Percentiles rank a stretch among this genome's conserved stretches.
These are phyloP conservation scores for Chalciporus sphaerocephalus DNA, from an alignment of 768 basidiomycete genomes.

Conservation along the genomic window DNA sequence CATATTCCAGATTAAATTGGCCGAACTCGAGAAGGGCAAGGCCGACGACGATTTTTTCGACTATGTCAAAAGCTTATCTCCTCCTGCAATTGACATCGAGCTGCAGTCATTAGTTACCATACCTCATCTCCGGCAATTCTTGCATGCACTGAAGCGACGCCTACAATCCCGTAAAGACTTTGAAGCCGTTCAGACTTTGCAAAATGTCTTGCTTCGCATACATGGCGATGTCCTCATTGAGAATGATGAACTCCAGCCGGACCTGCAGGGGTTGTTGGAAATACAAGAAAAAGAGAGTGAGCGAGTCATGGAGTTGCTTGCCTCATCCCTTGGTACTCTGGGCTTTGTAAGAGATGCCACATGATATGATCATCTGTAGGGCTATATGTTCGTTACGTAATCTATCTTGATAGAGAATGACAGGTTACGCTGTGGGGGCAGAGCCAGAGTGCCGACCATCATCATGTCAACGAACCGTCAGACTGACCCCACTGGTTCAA, in stretches of 20 bases:
- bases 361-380: slow-evolving; percentile 37
- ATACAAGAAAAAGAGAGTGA: slow-evolving; percentile 76
- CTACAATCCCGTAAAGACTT: slow-evolving; percentile 83
- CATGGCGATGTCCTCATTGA: slow-evolving; percentile 79
- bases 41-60: slow-evolving; percentile 80
- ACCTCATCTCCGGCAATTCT: slow-evolving; percentile 60
- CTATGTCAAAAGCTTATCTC: slow-evolving; percentile 80
- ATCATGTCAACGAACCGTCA: neutral
- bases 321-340: slow-evolving; percentile 70
- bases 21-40: slow-evolving; percentile 51
- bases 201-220: slow-evolving; percentile 77
- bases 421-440: no score
- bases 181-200: slow-evolving; percentile 88
- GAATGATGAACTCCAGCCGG: slow-evolving; percentile 58
- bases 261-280: slow-evolving; percentile 53
- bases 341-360: slow-evolving; percentile 74
- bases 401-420: neutral
- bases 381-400: slow-evolving; percentile 21
- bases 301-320: slow-evolving; percentile 69
- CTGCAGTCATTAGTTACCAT: slow-evolving; percentile 72
- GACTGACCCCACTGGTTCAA: slow-evolving; percentile 25
- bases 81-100: slow-evolving; percentile 88
- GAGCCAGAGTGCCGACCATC: no score
- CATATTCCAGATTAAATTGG: slow-evolving; percentile 65
- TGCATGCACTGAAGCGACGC: slow-evolving; percentile 68